These are phyloP conservation scores for Boletus subcaerulescens DNA, from an alignment of 768 basidiomycete genomes.

Conservation along the genomic window DNA sequence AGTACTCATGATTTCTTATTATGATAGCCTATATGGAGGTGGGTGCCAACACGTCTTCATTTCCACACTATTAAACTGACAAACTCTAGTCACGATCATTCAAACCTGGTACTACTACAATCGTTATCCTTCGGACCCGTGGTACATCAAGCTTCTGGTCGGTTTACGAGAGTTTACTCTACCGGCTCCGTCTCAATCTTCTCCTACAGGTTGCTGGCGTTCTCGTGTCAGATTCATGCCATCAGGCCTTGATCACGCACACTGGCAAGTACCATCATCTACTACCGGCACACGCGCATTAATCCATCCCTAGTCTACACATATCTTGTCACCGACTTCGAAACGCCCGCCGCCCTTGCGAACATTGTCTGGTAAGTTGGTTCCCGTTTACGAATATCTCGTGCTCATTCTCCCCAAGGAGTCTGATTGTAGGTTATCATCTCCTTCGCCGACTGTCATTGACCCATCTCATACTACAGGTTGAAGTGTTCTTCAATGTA, in stretches of 20 bases:
- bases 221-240: slow-evolving; percentile 51
- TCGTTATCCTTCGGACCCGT: slow-evolving; percentile 47
- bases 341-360: slow-evolving; percentile 20
- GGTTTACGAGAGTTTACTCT: slow-evolving; percentile 7
- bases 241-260: slow-evolving; percentile 57
- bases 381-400: not conserved
- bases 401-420: slow-evolving; percentile 18
- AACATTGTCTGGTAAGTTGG: slow-evolving; percentile 43
- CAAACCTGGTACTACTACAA: slow-evolving; percentile 58
- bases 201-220: slow-evolving; percentile 46
- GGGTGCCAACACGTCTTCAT: slow-evolving; percentile 6
- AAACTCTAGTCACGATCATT: slow-evolving; percentile 47
- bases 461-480: slow-evolving; percentile 26
- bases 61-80: slow-evolving; percentile 2
- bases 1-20: not conserved
- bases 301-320: slow-evolving; percentile 39
- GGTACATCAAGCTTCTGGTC: slow-evolving; percentile 50
- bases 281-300: not conserved
- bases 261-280: slow-evolving; percentile 35
- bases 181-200: not conserved
- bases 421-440: slow-evolving; percentile 21
- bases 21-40: slow-evolving; percentile 52
- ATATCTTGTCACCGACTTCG: slow-evolving; percentile 45
- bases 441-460: not conserved
- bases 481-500: slow-evolving; percentile 55